Evolutionary conservation across 1,139 yeast species (phyloP), one percentile per base, ranked within the genome.

Genomic region (Zhuliangozyma blackwelliae): DNA sequence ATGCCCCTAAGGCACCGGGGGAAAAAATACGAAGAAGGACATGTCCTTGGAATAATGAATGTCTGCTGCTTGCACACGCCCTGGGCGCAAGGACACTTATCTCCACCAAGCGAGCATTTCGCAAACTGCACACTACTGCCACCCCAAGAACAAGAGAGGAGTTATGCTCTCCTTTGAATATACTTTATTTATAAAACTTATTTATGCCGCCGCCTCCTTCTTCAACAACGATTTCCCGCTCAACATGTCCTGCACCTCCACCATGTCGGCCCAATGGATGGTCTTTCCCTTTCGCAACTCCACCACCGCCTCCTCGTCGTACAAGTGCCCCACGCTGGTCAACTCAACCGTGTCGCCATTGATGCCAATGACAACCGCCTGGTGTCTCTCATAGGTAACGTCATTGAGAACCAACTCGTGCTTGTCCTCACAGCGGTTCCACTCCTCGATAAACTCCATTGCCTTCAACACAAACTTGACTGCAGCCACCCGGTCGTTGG

Each of bases 401-500:
- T 35, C 40, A 5, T 33, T 31, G 5, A 40, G 31, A n/a, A 23
- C 33, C 25, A 29, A 32, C 30, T 42, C 39, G 25, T 39, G 29
- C 16, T 37, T 34, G 10, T 36, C 37, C 25, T 27, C 31, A 30
- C 42, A 36, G 12, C 43, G 38, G 32, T 57, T 50, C 55, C 61
- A 47, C 25, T 68, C 67, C 56, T 83, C 90, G 46, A 84, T 77
- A 58, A 77, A 83, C 45, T 79, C 79, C 40, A 83, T 77, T 21
- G 89, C 82, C 53, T 75, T 78, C 39, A 82, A 75, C 0, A 89
- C 82, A 45, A 81, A 77, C 55, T 85, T 75, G 2, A 80, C 76
- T 4, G 89, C 89, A 52, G 72, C 68, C 8, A 84, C 79, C 60
- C 94, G 70, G 54, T 84, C 94, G 67, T 81, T 80, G 35, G 89